These are phyloP conservation scores for Candida orba DNA, from an alignment of 805 yeast genomes.

Conservation along the genomic window DNA sequence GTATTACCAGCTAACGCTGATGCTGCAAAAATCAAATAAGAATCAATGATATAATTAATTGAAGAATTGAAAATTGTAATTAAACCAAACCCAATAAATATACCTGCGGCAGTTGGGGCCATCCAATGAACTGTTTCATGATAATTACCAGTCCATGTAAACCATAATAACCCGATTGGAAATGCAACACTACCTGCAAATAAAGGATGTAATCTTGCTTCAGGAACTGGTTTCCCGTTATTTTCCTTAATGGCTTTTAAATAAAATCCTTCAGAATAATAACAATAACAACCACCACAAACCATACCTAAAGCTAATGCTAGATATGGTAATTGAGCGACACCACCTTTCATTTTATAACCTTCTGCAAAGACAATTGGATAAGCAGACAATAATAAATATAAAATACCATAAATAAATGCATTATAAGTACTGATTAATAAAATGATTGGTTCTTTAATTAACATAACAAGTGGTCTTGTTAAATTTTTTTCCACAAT, in stretches of 20 bases:
- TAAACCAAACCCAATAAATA: constrained; percentile 61
- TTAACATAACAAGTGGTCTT: constrained; percentile 63
- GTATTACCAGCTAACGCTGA: constrained; percentile 74
- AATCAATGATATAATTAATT: constrained; percentile 65
- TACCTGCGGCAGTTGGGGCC: constrained; percentile 64
- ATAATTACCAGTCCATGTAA: constrained; percentile 83
- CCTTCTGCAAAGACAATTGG: constrained; percentile 62
- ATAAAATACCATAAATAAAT: constrained; percentile 73
- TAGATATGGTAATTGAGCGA: constrained; percentile 72
- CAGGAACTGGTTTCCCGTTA: constrained; percentile 62
- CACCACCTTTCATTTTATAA: constrained; percentile 57
- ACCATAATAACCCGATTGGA: constrained; percentile 78
- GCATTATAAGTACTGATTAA: constrained; percentile 64
- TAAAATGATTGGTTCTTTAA: constrained; percentile 67
- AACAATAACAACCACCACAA: constrained; percentile 46
- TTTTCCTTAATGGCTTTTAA: constrained; percentile 39
- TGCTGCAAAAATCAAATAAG: constrained; percentile 66
- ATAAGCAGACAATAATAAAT: constrained; percentile 65
- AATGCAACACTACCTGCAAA: constrained; percentile 63
- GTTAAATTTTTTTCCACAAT: constrained; percentile 55
- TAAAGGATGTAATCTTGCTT: constrained; percentile 73
- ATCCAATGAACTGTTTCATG: constrained; percentile 69
- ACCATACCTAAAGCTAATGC: constrained; percentile 65
- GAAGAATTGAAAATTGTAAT: constrained; percentile 62
- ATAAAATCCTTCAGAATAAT: constrained; percentile 49